Percentiles rank a stretch among this genome's conserved stretches.
These are phyloP conservation scores for Pseudozyma pruni DNA, from an alignment of 1,284 basidiomycete genomes.

Conservation along the genomic window DNA sequence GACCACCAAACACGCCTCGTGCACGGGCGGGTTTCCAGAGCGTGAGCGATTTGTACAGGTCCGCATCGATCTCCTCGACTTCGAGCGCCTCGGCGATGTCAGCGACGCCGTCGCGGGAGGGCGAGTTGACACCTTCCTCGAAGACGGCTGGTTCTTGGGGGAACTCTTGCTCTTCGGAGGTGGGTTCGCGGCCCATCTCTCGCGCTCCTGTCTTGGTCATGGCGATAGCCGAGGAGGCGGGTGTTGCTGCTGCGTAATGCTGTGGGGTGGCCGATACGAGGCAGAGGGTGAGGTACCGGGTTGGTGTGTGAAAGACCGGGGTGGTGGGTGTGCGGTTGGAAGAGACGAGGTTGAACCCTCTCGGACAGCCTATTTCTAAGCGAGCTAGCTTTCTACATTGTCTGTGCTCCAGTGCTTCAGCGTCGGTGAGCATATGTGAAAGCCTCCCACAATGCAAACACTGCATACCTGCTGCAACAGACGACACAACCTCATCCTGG, in stretches of 20 bases:
- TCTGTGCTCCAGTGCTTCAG: too few species aligned
- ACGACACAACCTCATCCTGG: too few species aligned
- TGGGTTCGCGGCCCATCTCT: slow-evolving; percentile 51
- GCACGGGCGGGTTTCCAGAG: slow-evolving; percentile 62
- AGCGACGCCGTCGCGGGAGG: slow-evolving; percentile 17
- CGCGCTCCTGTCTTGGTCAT: slow-evolving; percentile 38
- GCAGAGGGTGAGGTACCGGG: too few species aligned
- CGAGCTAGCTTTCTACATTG: too few species aligned
- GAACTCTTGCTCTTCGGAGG: slow-evolving; percentile 53
- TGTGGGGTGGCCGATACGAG: too few species aligned
- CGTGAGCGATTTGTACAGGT: slow-evolving; percentile 56
- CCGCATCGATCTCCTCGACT: slow-evolving; percentile 57
- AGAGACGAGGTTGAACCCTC: too few species aligned
- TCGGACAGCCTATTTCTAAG: too few species aligned
- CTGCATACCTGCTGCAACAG: too few species aligned
- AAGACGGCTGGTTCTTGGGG: slow-evolving; percentile 52
- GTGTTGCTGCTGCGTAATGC: not conserved
- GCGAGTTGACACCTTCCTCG: slow-evolving; percentile 52
- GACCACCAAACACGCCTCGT: slow-evolving; percentile 65
- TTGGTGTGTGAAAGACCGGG: not conserved
- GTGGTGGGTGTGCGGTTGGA: not conserved
- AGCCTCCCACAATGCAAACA: too few species aligned
- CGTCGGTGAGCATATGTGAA: too few species aligned
- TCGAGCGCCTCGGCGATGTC: slow-evolving; percentile 54
- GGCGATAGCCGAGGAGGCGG: too few species aligned